Evolutionary conservation across 306 rosid species (phyloP).

Genomic region (Cucurbita pepo): DNA sequence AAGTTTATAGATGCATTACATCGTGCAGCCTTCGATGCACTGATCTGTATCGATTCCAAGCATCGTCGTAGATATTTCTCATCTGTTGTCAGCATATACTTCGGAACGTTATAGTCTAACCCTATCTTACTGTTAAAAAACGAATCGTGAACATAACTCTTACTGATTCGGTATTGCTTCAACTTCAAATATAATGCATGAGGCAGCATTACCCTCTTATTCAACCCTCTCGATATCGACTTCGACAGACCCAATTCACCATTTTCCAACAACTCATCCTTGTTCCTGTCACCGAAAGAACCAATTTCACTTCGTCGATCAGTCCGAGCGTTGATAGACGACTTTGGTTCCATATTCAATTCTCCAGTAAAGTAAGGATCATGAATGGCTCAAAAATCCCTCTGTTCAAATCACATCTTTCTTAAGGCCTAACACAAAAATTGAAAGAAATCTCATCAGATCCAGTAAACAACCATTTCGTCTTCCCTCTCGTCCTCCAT

Average conservation of each 20-base stretch:
- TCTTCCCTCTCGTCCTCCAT: slow-evolving; percentile 2
- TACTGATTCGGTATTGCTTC: slow-evolving; percentile 37
- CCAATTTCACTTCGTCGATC: slow-evolving; percentile 20
- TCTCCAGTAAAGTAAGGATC: slow-evolving; percentile 15
- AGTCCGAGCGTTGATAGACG: slow-evolving; percentile 21
- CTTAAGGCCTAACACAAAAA: not conserved
- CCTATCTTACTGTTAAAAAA: slow-evolving; percentile 29
- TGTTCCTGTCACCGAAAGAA: slow-evolving; percentile 19
- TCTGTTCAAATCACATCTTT: slow-evolving; percentile 3
- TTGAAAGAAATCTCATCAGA: not conserved
- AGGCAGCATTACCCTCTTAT: slow-evolving; percentile 35
- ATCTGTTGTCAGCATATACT: slow-evolving; percentile 58
- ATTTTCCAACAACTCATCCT: slow-evolving; percentile 27
- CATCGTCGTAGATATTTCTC: slow-evolving; percentile 76
- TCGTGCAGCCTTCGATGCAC: slow-evolving; percentile 44
- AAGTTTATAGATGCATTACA: slow-evolving; percentile 28
- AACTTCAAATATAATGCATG: slow-evolving; percentile 32
- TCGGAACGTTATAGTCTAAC: slow-evolving; percentile 53
- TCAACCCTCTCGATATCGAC: slow-evolving; percentile 37
- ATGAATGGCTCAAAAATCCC: slow-evolving; percentile 9
- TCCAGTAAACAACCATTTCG: not conserved
- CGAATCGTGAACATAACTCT: slow-evolving; percentile 26
- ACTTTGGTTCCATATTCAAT: slow-evolving; percentile 44
- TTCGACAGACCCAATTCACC: slow-evolving; percentile 22
- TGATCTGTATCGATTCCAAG: slow-evolving; percentile 49